Evolutionary conservation across 2,329 filamentous ascomycete species (phyloP).

Genomic region (Talaromyces pinophilus): DNA sequence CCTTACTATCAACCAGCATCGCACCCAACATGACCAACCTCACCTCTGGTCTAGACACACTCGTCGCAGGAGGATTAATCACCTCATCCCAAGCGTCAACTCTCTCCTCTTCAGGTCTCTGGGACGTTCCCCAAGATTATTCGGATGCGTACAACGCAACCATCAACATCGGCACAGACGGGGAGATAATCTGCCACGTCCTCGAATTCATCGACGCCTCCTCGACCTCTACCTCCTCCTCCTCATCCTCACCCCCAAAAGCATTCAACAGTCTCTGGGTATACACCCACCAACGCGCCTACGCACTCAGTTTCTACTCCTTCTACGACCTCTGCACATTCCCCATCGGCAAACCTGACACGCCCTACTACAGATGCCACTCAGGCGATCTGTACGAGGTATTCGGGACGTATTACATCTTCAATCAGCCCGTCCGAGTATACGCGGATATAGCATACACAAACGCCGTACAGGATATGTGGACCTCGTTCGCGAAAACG

Average conservation of each 20-base stretch:
- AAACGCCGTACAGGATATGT: slow-evolving; percentile 23
- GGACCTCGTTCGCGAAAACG: slow-evolving; percentile 22
- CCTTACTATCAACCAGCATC: slow-evolving; percentile 14
- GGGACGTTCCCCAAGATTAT: slow-evolving; percentile 19
- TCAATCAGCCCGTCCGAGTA: slow-evolving; percentile 21
- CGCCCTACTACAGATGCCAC: slow-evolving; percentile 22
- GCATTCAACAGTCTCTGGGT: slow-evolving; percentile 22
- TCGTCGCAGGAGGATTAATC: background rate
- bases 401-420: slow-evolving; percentile 24
- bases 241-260: slow-evolving; percentile 2
- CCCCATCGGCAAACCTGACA: slow-evolving; percentile 20
- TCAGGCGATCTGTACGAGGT: slow-evolving; percentile 22
- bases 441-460: slow-evolving; percentile 23
- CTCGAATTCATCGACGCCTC: slow-evolving; percentile 19
- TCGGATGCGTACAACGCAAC: slow-evolving; percentile 19
- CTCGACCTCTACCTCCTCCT: slow-evolving; percentile 1
- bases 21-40: slow-evolving; percentile 18
- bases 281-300: slow-evolving; percentile 21
- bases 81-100: slow-evolving; percentile 11
- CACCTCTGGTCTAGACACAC: slow-evolving; percentile 7
- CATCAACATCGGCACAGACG: slow-evolving; percentile 22
- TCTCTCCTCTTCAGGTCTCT: slow-evolving; percentile 16
- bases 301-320: slow-evolving; percentile 20
- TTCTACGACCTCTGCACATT: slow-evolving; percentile 23
- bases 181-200: slow-evolving; percentile 15